phyloP scores from a whole-genome alignment of 2,329 filamentous ascomycete species.

The Monilinia fructigena region DNA sequence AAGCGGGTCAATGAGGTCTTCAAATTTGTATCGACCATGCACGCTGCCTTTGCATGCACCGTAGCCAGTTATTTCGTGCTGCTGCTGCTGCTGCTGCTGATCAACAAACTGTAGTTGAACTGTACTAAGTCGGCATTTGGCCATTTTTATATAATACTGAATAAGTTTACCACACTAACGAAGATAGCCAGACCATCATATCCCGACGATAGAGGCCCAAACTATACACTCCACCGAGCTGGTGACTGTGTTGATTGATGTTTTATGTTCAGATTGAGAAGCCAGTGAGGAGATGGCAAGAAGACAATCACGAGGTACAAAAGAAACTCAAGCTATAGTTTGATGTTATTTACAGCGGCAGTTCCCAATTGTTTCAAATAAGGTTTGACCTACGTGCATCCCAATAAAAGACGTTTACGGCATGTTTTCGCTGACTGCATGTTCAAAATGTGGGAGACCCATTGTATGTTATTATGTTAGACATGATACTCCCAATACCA shows the following conservation, averaged over 20 bases:
- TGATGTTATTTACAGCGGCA: not conserved
- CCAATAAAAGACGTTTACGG: not conserved
- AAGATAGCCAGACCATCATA: not conserved
- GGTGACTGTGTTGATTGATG: not conserved
- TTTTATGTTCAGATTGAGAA: not conserved
- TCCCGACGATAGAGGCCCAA: too few relatives aligned
- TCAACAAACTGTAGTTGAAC: not conserved
- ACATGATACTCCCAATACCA: not conserved
- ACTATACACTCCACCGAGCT: too few relatives aligned
- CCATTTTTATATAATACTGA: not conserved
- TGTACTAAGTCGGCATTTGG: not conserved
- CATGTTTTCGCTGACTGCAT: not conserved
- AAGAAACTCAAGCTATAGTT: not conserved
- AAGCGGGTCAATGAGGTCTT: constrained; percentile 4
- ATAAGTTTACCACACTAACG: not conserved
- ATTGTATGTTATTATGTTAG: not conserved
- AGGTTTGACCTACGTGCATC: not conserved
- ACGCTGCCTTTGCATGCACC: not conserved
- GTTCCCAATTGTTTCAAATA: not conserved
- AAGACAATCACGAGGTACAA: not conserved
- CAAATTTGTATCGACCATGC: constrained; percentile 9
- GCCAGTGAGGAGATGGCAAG: not conserved
- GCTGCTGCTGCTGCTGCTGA: not conserved
- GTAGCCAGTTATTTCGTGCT: not conserved
- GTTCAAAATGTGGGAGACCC: not conserved